Conservation (phyloP, 2,329 filamentous ascomycete species). For the Colletotrichum sp. region DNA sequence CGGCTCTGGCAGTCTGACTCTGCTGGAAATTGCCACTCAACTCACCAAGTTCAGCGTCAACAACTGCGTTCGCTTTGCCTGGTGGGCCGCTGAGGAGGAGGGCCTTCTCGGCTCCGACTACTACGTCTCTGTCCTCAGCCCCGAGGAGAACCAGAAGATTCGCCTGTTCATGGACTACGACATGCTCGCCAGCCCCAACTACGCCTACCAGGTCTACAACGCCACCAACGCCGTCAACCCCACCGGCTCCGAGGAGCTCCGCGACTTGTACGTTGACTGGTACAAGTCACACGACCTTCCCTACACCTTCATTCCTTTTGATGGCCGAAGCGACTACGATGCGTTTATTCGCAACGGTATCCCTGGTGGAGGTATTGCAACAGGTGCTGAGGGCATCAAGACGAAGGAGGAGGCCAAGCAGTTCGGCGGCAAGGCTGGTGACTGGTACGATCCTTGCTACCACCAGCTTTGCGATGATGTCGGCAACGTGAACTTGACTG, state of each 20-base stretch:
- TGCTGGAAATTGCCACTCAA: constrained; percentile 68
- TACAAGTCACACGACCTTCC: constrained; percentile 67
- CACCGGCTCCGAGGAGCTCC: constrained; percentile 71
- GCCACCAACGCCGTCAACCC: constrained; percentile 76
- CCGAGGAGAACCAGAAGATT: constrained; percentile 66
- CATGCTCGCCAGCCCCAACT: constrained; percentile 72
- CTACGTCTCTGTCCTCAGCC: constrained; percentile 60
- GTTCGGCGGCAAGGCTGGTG: constrained; percentile 74
- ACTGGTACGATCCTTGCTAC: constrained; percentile 65
- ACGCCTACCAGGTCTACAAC: constrained; percentile 72
- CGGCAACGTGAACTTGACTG: constrained; percentile 61
- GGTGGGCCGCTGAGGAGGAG: constrained; percentile 73
- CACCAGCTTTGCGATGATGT: constrained; percentile 67
- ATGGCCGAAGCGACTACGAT: constrained; percentile 81
- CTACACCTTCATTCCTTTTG: constrained; percentile 76
- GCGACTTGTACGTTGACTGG: constrained; percentile 71
- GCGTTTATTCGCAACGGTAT: constrained; percentile 77
- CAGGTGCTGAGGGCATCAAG: constrained; percentile 80
- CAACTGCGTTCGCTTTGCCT: constrained; percentile 71
- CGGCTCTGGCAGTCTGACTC: constrained; percentile 68
- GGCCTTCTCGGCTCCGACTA: constrained; percentile 68
- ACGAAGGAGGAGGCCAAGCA: constrained; percentile 66
- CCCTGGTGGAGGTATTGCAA: constrained; percentile 77
- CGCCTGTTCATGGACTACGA: constrained; percentile 74
- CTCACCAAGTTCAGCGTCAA: constrained; percentile 62